Conservation (phyloP, 75 land plant species). For the Adiantum capillusveneris region DNA sequence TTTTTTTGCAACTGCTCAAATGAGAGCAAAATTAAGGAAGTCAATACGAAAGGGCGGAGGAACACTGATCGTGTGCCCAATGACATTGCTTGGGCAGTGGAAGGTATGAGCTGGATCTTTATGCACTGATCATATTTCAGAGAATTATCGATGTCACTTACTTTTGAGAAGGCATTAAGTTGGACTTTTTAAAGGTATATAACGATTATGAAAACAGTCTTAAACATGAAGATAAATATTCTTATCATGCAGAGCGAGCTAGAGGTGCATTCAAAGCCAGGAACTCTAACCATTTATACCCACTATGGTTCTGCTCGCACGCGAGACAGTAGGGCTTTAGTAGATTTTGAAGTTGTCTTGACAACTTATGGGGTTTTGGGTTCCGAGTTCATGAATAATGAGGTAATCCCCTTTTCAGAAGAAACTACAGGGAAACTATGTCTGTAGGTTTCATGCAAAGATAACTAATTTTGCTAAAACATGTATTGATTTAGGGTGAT, state of each 20-base stretch:
- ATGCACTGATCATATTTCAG: too few relatives aligned
- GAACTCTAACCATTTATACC: slow-evolving; percentile 60
- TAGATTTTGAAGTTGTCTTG: slow-evolving; percentile 60
- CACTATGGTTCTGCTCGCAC: slow-evolving; percentile 61
- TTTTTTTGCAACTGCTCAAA: background rate
- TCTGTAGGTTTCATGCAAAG: too few relatives aligned
- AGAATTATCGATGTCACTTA: background rate
- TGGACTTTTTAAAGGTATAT: background rate
- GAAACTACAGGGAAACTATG: too few relatives aligned
- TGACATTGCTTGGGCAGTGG: slow-evolving; percentile 92
- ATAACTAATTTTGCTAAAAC: too few relatives aligned
- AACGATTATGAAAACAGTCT: too few relatives aligned
- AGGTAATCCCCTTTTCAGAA: background rate
- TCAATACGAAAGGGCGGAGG: slow-evolving; percentile 43
- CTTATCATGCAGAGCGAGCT: slow-evolving; percentile 54
- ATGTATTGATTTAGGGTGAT: slow-evolving; percentile 16
- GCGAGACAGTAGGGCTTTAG: slow-evolving; percentile 30
- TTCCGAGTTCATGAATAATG: slow-evolving; percentile 29
- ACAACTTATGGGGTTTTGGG: slow-evolving; percentile 76
- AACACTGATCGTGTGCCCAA: slow-evolving; percentile 82
- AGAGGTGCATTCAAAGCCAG: slow-evolving; percentile 54
- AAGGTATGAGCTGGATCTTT: slow-evolving; percentile 60
- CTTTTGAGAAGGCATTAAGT: background rate
- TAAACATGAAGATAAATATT: too few relatives aligned
- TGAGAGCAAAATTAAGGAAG: slow-evolving; percentile 4